Base-by-base conservation (phyloP, 371 early-diverging fungal genomes). In the Rhizopus delemar region DNA sequence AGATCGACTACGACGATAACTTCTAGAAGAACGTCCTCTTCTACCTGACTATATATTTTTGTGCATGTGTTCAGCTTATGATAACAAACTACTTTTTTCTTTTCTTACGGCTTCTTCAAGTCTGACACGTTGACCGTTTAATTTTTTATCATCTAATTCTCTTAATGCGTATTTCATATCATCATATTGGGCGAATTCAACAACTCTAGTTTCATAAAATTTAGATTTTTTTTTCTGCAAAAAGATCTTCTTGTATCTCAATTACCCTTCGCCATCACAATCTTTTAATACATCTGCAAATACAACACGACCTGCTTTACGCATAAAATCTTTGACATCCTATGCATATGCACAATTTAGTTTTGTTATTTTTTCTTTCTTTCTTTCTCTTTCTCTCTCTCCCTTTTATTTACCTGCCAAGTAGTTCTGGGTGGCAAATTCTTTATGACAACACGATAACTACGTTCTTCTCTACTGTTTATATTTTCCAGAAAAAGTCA, bases 321-420 rank as follows among this genome's bases (percentile, higher is more conserved):
- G 89, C 82, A 93, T 89, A 63, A 92, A 84, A 74, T 95, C 95
- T 80, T 96, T 96, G 75, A 96, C 82, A 79, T 93, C 95, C 95
- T 96, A 78, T 69, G 62, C 22, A 36, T 13, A 2, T 6, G 15
- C n/a, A 2, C 11, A 8, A 6, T 36, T 36, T 8, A 36, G 8
- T 36, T 36, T 36, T 36, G 6, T 1, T 36, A 8, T 36, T 36
- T 15, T 49, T 16, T 50, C 7, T 22, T 50, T 50, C 32, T 12
- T 22, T 5, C 8, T 29, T 13, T 31, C 28, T 16, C 28, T 5
- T 16, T 49, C 3, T 31, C 8, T 5, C 8, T 49, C 11, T 36
- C 11, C 1, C 11, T 8, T 2, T 13, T 43, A n/a, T 79, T 66
- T 86, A 88, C 90, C 88, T 89, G 90, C 90, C 90, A 89, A 72